These are phyloP conservation scores for Xerocomus potaroensis DNA, from an alignment of 768 basidiomycete genomes.

Conservation along the genomic window DNA sequence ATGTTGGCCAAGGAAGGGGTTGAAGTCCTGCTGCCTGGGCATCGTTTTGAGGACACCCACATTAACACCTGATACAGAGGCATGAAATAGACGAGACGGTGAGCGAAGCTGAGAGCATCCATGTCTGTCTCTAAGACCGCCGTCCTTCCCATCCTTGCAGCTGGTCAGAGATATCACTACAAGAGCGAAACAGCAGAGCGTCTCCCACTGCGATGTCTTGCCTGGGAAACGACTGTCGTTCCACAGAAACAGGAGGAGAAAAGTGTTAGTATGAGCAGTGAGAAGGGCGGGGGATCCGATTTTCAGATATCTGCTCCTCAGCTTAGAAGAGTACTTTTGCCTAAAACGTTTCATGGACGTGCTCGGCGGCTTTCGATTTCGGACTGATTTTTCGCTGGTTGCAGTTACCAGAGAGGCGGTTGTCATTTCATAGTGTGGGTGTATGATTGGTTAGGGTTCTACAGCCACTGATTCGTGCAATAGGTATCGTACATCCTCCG, in stretches of 20 bases:
- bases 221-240: constrained; percentile 1
- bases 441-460: constrained; percentile 4
- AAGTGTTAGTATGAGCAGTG: constrained; percentile 7
- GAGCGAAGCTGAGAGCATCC: neutral
- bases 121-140: too few relatives aligned
- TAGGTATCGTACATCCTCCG: constrained; percentile 35
- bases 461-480: constrained; percentile 13
- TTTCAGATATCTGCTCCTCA: constrained; percentile 16
- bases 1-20: neutral
- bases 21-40: neutral
- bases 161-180: constrained; percentile 11
- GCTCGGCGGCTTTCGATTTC: constrained; percentile 30
- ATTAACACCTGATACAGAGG: constrained; percentile 6
- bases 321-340: constrained; percentile 29
- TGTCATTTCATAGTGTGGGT: constrained; percentile 39
- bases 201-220: constrained; percentile 1
- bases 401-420: constrained; percentile 44
- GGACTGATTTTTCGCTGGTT: constrained; percentile 32
- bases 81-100: neutral
- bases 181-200: constrained; percentile 8
- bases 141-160: constrained; percentile 8
- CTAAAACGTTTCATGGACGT: constrained; percentile 30
- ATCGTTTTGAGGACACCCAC: neutral
- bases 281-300: constrained; percentile 14
- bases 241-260: constrained; percentile 3